Evolutionary conservation across 2,329 filamentous ascomycete species (phyloP), one percentile per base, ranked within the genome.

Genomic region (Cercospora nicotianae): DNA sequence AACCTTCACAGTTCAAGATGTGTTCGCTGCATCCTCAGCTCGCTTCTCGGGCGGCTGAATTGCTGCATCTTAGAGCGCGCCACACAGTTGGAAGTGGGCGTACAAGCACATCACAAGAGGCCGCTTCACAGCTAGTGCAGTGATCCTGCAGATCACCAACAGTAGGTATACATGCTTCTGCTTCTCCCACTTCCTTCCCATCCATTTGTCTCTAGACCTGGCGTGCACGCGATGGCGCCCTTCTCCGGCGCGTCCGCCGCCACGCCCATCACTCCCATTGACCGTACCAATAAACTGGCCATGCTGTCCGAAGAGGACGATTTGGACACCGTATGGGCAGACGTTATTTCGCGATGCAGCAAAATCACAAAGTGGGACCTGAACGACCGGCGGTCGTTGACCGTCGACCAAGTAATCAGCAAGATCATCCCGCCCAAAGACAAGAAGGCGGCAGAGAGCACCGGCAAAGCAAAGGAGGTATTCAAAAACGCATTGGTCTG

Each of bases 401-500:
- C 62, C 0, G 28, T 66, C 8, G 67, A 64, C n/a, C 13, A 65
- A n/a, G 59, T 68, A 5, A 23, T 68, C 33, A 5, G 23, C 42
- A 63, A 63, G n/a, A 20, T 68, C 51, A 53, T 63, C 3, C 42
- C 45, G 3, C 36, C 58, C 3, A 58, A 59, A 51, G 51, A 55
- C 28, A 23, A 48, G 30, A 66, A 63, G 8, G n/a, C 48, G 4
- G 18, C 55, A n/a, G 28, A 58, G 28, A 33, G 28, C 18, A 18
- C 18, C 64, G 55, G 33, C 23, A 64, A 63, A 48, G 53, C 65
- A 10, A 67, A 67, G 31, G 58, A 60, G 10, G 60, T 67, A 12
- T 60, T 69, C 33, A 20, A 18, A 9, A 64, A 66, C 12, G 36
- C 51, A 16, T 45, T 61, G 39, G 51, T 57, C 2, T 55, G 58